A percentile compares a stretch with the other conserved stretches of the same genome.
Conservation (phyloP, 2,329 filamentous ascomycete genomes). For the Fusarium brachygibbosum region DNA sequence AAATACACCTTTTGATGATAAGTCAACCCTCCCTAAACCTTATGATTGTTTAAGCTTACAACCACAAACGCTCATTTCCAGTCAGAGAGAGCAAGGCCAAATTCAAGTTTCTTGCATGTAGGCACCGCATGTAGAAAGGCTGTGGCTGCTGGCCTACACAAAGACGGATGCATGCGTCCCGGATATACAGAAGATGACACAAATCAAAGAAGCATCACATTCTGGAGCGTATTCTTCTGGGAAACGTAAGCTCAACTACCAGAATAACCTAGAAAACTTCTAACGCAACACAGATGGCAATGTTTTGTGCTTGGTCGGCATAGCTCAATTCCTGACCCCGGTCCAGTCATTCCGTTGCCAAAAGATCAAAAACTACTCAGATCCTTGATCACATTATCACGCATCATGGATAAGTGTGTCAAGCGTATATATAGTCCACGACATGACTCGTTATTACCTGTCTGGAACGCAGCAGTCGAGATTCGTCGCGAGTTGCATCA, state of each 20-base stretch:
- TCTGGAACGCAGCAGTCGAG: conserved; percentile 52
- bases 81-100: conserved; percentile 59
- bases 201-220: conserved; percentile 54
- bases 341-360: conserved; percentile 54
- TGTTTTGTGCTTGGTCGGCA: conserved; percentile 60
- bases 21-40: conserved; percentile 43
- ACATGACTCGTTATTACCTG: conserved; percentile 54
- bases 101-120: conserved; percentile 58
- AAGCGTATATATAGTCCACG: conserved; percentile 58
- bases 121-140: conserved; percentile 59
- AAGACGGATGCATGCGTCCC: conserved; percentile 53
- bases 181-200: conserved; percentile 52
- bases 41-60: conserved; percentile 12
- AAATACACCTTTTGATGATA: conserved; percentile 61
- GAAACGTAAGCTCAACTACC: conserved; percentile 53
- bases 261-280: neutral
- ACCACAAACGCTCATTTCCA: conserved; percentile 57
- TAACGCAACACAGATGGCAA: conserved; percentile 53
- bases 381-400: conserved; percentile 54
- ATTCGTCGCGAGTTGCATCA: conserved; percentile 50
- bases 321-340: conserved; percentile 55
- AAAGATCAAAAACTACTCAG: conserved; percentile 55
- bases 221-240: conserved; percentile 57
- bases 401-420: conserved; percentile 57
- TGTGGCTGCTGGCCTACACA: conserved; percentile 59